Conservation (phyloP, 1,284 basidiomycete genomes). For the Amylostereum areolatum region DNA sequence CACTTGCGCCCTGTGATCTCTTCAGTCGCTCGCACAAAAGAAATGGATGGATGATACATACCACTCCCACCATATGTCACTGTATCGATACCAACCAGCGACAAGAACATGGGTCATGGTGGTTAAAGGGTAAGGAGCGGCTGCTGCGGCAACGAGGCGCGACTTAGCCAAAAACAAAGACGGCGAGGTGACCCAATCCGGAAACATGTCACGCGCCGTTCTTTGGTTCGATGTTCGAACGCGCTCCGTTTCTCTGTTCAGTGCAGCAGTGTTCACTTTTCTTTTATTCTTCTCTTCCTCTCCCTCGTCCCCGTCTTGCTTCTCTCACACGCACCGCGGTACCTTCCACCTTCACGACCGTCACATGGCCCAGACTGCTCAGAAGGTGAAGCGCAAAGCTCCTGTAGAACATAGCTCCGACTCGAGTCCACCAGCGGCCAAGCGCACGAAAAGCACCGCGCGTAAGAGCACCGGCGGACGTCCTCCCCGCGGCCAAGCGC, state of each 20-base stretch:
- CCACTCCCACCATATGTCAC: slow-evolving; percentile 76
- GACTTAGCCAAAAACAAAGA: not conserved
- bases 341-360: not conserved
- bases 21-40: slow-evolving; percentile 1
- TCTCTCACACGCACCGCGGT: not conserved
- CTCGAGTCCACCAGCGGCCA: slow-evolving; percentile 42
- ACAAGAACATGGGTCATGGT: not conserved
- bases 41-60: slow-evolving; percentile 15
- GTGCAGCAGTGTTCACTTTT: slow-evolving; percentile 3
- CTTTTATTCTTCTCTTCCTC: slow-evolving; percentile 9
- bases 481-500: slow-evolving; percentile 25
- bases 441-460: slow-evolving; percentile 46
- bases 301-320: not conserved
- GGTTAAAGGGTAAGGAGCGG: not conserved
- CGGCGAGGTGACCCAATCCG: not conserved
- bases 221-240: not conserved
- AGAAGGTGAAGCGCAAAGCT: slow-evolving; percentile 25
- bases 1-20: slow-evolving; percentile 32
- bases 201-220: not conserved
- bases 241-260: not conserved
- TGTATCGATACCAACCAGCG: slow-evolving; percentile 69
- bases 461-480: slow-evolving; percentile 71
- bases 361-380: slow-evolving; percentile 27
- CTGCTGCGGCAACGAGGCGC: not conserved
- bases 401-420: slow-evolving; percentile 27